These are phyloP conservation scores for Albophoma yamanashiensis DNA, from an alignment of 2,329 filamentous ascomycete genomes.

Conservation along the genomic window DNA sequence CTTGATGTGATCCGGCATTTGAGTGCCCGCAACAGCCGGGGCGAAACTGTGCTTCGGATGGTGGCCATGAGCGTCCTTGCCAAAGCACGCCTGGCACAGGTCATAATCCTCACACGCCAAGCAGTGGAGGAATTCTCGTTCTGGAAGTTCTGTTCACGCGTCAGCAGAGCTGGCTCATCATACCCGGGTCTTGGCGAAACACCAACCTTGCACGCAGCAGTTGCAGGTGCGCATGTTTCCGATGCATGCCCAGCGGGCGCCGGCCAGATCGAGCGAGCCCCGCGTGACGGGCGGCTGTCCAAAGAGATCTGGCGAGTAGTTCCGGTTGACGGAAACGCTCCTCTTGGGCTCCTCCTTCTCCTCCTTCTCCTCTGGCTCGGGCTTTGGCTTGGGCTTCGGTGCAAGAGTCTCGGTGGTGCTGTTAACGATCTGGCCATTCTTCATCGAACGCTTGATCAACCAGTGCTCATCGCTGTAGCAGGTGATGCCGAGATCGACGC, in stretches of 20 bases:
- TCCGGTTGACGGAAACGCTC: neutral
- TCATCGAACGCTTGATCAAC: constrained; percentile 84
- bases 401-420: constrained; percentile 76
- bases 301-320: neutral
- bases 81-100: constrained; percentile 75
- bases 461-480: constrained; percentile 77
- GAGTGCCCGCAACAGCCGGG: constrained; percentile 52
- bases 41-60: constrained; percentile 78
- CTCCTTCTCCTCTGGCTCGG: constrained; percentile 7
- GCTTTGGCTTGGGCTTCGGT: constrained; percentile 42
- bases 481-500: constrained; percentile 63
- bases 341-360: constrained; percentile 7
- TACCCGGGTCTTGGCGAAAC: neutral
- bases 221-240: constrained; percentile 56
- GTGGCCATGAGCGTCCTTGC: constrained; percentile 71
- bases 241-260: constrained; percentile 9
- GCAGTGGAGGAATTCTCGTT: constrained; percentile 79
- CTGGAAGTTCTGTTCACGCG: constrained; percentile 48
- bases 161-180: neutral
- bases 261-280: constrained; percentile 10
- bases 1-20: constrained; percentile 49
- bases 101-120: constrained; percentile 80
- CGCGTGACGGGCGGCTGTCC: neutral
- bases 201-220: constrained; percentile 39
- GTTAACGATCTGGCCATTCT: constrained; percentile 67